Evolutionary conservation across 2,329 filamentous ascomycete genomes (phyloP), one percentile per base, ranked within the genome.

Genomic region (Penicillium polonicum): DNA sequence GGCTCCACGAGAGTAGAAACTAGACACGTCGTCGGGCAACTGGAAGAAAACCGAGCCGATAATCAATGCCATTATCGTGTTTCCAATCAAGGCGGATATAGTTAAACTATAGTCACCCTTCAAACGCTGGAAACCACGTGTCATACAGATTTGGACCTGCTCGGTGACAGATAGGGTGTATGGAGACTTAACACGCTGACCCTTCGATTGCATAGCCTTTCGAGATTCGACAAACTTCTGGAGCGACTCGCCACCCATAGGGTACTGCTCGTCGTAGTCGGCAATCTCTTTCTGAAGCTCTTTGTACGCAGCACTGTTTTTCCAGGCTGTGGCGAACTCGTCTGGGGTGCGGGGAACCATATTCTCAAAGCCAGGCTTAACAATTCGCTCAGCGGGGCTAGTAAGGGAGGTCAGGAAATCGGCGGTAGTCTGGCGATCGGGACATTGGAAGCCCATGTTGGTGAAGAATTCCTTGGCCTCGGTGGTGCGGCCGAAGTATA

Each of bases 31-130:
- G 0, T 80, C 69, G 29, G 83, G 72, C 38, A 95, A 76, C 72
- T 95, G 88, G 80, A 84, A 96, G 76, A 94, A 96, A 64, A 96
- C 87, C 62, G 87, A 88, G 52, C 88, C 81, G 59, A 96, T 85
- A 70, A 96, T 88, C 61, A 96, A 80, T 56, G 89, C 82, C 84
- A 93, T 89, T 64, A 85, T 76, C 46, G 87, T 83, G 74, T 96
- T 95, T 63, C 86, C 89, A 54, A 79, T 72, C 19, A 85, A 80
- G 58, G 86, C 82, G 36, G 85, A 85, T 23, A 92, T 64, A 0
- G 89, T 90, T 65, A 94, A 78, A 68, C 84, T 88, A 21, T 89
- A 88, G 70, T 97, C 92, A 52, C 89, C 90, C 55, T 80, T 82
- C 8, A 96, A 80, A 52, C 92, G 86, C 68, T 86, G 84, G 78